Base-by-base conservation (phyloP, 305 asterid genomes). In the Monarda citriodora region DNA sequence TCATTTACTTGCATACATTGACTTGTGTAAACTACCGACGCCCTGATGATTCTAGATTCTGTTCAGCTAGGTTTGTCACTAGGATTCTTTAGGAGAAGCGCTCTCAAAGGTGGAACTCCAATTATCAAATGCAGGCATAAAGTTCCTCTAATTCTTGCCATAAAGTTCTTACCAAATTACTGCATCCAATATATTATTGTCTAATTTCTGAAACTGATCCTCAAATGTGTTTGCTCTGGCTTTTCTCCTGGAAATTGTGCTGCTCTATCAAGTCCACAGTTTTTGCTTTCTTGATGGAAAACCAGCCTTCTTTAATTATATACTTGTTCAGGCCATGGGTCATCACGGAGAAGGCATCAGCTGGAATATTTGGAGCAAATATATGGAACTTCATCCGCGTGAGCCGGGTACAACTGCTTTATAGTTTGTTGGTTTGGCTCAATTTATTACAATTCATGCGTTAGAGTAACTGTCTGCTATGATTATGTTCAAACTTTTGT, bases 271-370 rank as follows among this genome's bases (percentile, higher is more conserved):
- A 15, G 44, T 18, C 25, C 21, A 49, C 20, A 31, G 21, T 13
- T 66, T 61, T 61, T 25, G 20, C 62, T 53, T 46, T 67, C 31
- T 34, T 62, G 40, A 63, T 68, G 32, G 41, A 42, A 17, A 41
- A 58, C 22, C 37, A 21, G 20, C 61, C 44, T 26, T 64, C 37
- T 31, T 32, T 53, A 37, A 29, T 37, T 34, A 7, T 54, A 25
- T 58, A 18, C 29, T 56, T 42, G 32, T 70, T 68, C 70, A 74
- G 79, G 67, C 79, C 79, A 22, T 74, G 75, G 76, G 65, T 74
- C 22, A 48, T 74, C 38, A 58, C 58, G 18, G 63, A 58, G 53
- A 66, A 58, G 54, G 40, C 68, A 40, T 32, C 21, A 18, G 15
- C 34, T 4, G 65, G 58, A 46, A 23, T 52, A 52, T 31, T 62